These are phyloP conservation scores for Vinca minor DNA, from an alignment of 257 asterid species.

Conservation along the genomic window DNA sequence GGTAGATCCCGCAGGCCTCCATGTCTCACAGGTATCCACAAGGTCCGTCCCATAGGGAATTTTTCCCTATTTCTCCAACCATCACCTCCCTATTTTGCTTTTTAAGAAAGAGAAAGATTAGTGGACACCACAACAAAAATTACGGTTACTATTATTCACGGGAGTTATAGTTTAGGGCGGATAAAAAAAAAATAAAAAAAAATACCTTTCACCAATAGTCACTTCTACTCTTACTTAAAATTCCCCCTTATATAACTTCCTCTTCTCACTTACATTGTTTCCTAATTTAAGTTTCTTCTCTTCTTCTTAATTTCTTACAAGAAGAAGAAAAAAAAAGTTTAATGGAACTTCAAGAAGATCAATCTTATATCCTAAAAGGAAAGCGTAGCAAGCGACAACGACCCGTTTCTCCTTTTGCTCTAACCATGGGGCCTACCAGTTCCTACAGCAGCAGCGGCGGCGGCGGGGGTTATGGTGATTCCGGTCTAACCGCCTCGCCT, in stretches of 20 bases:
- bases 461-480: background rate
- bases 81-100: too few relatives aligned
- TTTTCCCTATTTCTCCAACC: too few relatives aligned
- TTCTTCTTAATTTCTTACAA: background rate
- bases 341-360: slow-evolving; percentile 41
- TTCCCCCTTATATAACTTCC: slow-evolving; percentile 15
- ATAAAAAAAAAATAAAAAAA: slow-evolving; percentile 16
- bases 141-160: slow-evolving; percentile 16
- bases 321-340: too few relatives aligned
- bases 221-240: too few relatives aligned
- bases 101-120: background rate
- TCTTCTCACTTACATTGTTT: slow-evolving; percentile 15
- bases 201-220: slow-evolving; percentile 19
- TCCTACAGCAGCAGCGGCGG: slow-evolving; percentile 30
- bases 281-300: slow-evolving; percentile 8
- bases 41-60: too few relatives aligned
- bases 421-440: slow-evolving; percentile 33
- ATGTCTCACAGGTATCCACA: too few relatives aligned
- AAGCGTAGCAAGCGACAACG: slow-evolving; percentile 64
- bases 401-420: slow-evolving; percentile 37
- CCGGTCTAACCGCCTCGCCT: slow-evolving; percentile 11
- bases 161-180: slow-evolving; percentile 13
- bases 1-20: too few relatives aligned
- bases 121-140: slow-evolving; percentile 5
- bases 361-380: slow-evolving; percentile 35